Evolutionary conservation across 805 yeast genomes (phyloP).

Genomic region (Yamadazyma scolyti): DNA sequence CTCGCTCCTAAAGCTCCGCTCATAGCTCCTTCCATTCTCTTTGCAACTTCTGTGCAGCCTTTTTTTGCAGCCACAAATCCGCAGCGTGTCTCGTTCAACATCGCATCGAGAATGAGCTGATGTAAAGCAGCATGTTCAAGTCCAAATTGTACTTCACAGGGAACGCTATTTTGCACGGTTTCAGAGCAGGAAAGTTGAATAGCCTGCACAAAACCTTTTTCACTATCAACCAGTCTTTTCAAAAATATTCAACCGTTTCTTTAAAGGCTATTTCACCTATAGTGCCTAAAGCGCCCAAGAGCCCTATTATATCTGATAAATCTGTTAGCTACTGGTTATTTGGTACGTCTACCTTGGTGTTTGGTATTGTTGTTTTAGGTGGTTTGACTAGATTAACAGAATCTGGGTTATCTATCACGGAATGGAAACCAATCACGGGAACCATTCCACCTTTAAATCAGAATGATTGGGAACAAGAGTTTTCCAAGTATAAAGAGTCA

Average conservation of each 20-base stretch:
- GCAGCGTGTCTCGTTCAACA: constrained; percentile 4
- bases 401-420: constrained; percentile 93
- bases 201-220: constrained; percentile 8
- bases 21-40: too few species aligned
- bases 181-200: constrained; percentile 6
- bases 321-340: constrained; percentile 82
- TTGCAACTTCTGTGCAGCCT: too few species aligned
- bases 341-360: constrained; percentile 83
- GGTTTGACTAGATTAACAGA: constrained; percentile 95
- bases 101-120: constrained; percentile 2
- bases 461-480: constrained; percentile 83
- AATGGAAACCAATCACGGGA: constrained; percentile 98
- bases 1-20: too few species aligned
- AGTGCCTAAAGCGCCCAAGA: constrained; percentile 1
- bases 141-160: constrained; percentile 57
- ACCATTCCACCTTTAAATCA: constrained; percentile 82
- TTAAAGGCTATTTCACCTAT: constrained; percentile 1
- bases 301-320: constrained; percentile 15
- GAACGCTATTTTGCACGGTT: constrained; percentile 44
- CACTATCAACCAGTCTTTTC: constrained; percentile 3
- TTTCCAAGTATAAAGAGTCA: constrained; percentile 71
- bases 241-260: constrained; percentile 5
- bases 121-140: constrained; percentile 33
- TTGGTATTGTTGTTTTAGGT: constrained; percentile 94
- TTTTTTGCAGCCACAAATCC: constrained; percentile 9